Evolutionary conservation across 768 basidiomycete species (phyloP).

Genomic region (Tubosaeta brunneosetosa): DNA sequence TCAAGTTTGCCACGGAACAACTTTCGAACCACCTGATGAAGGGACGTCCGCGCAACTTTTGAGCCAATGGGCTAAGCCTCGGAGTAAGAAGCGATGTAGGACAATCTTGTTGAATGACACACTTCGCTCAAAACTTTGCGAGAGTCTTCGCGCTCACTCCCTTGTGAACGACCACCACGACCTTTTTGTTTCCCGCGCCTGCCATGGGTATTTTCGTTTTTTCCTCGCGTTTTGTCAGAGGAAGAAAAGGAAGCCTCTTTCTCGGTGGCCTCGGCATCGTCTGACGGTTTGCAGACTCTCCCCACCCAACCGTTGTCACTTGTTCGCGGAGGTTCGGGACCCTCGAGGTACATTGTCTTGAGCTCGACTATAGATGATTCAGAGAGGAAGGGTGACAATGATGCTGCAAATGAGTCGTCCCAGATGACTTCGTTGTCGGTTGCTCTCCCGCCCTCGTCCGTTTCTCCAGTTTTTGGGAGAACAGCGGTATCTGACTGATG

Average conservation of each 20-base stretch:
- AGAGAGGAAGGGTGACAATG: conserved; percentile 61
- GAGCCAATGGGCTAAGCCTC: conserved; percentile 67
- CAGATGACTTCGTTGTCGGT: conserved; percentile 45
- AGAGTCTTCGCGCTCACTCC: conserved; percentile 51
- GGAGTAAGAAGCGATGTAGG: conserved; percentile 12
- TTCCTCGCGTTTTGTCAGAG: conserved; percentile 32
- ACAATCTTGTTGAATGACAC: conserved; percentile 31
- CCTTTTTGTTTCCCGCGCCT: conserved; percentile 44
- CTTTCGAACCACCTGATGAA: conserved; percentile 78
- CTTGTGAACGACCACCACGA: conserved; percentile 38
- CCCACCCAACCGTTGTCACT: conserved; percentile 75
- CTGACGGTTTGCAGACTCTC: conserved; percentile 35
- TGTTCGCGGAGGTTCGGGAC: conserved; percentile 68
- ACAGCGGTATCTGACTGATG: neutral
- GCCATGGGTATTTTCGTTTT: conserved; percentile 38
- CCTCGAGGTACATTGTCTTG: conserved; percentile 75
- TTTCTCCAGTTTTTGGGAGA: neutral
- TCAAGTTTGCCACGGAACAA: conserved; percentile 82
- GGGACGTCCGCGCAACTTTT: conserved; percentile 73
- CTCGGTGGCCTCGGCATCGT: conserved; percentile 19
- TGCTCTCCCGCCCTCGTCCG: neutral
- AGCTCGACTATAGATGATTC: conserved; percentile 54
- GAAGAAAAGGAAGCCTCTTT: conserved; percentile 13
- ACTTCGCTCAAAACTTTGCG: conserved; percentile 82
- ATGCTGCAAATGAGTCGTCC: conserved; percentile 55